Evolutionary conservation across 2,329 filamentous ascomycete genomes (phyloP).

Genomic region (Metarhizium robertsii): DNA sequence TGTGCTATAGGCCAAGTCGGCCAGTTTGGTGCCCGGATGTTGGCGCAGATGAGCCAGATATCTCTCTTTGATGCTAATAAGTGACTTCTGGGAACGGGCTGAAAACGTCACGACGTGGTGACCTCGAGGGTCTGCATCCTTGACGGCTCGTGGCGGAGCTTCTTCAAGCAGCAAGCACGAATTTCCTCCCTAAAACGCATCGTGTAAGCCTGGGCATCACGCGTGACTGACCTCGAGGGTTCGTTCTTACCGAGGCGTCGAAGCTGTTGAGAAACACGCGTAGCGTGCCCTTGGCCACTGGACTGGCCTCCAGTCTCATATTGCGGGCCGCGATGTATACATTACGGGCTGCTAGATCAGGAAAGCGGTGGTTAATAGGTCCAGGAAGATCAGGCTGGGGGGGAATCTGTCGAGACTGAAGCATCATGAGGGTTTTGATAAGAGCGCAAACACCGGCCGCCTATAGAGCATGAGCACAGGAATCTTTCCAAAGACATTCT

Average conservation of each 20-base stretch:
- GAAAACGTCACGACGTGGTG: background rate
- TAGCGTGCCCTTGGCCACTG: constrained; percentile 1
- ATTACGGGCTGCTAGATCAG: constrained; percentile 11
- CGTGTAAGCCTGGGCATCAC: background rate
- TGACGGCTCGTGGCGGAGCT: background rate
- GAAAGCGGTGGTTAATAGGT: constrained; percentile 19
- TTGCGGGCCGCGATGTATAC: constrained; percentile 24
- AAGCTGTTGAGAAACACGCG: constrained; percentile 24
- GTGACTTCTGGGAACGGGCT: background rate
- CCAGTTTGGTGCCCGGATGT: background rate
- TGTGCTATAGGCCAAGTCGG: background rate
- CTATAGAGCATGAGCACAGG: background rate
- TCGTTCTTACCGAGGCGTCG: constrained; percentile 16
- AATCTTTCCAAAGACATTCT: background rate
- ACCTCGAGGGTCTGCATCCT: background rate
- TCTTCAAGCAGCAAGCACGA: constrained; percentile 9
- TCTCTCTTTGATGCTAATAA: background rate
- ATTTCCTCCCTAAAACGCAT: constrained; percentile 17
- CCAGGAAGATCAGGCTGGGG: constrained; percentile 15
- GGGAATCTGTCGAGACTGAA: constrained; percentile 14
- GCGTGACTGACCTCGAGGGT: background rate
- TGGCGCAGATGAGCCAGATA: background rate
- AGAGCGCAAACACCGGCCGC: constrained; percentile 19
- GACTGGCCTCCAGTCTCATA: background rate
- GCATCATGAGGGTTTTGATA: constrained; percentile 22